Conservation (phyloP, 2,329 filamentous ascomycete genomes). For the Ophiocordyceps camponoti-floridani region DNA sequence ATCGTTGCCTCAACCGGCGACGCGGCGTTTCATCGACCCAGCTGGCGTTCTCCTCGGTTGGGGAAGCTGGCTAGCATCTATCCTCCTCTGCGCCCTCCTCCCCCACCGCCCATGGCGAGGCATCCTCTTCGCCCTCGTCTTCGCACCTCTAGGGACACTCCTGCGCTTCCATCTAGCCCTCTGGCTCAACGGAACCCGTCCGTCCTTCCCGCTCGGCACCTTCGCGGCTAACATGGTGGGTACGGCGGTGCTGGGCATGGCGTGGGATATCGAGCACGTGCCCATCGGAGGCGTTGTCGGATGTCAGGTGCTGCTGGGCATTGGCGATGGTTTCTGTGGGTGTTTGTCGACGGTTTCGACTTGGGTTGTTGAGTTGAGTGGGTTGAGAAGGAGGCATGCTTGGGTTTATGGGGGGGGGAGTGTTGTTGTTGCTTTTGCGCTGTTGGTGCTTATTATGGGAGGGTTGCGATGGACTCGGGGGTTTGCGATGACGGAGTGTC, state of each 20-base stretch:
- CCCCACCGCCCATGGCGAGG: constrained; percentile 63
- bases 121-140: constrained; percentile 57
- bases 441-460: constrained; percentile 57
- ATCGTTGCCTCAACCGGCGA: constrained; percentile 36
- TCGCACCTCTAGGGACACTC: constrained; percentile 67
- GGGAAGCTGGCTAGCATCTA: constrained; percentile 61
- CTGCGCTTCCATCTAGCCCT: constrained; percentile 56
- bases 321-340: constrained; percentile 52
- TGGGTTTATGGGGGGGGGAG: constrained; percentile 53
- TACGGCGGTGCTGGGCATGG: constrained; percentile 55
- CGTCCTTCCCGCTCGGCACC: constrained; percentile 68
- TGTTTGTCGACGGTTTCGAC: constrained; percentile 50
- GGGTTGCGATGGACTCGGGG: constrained; percentile 52
- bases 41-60: constrained; percentile 45
- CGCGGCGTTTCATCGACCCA: constrained; percentile 45
- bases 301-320: constrained; percentile 49
- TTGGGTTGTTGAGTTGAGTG: constrained; percentile 43
- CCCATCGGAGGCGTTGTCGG: constrained; percentile 36
- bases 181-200: constrained; percentile 46
- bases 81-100: constrained; percentile 54
- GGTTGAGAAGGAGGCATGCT: constrained; percentile 30
- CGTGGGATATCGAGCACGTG: constrained; percentile 61
- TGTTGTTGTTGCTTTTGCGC: constrained; percentile 35
- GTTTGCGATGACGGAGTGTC: constrained; percentile 14
- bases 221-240: constrained; percentile 69